phyloP scores from a whole-genome alignment of 108 stramenopile genomes.

The Pseudonitzschia pungens region DNA sequence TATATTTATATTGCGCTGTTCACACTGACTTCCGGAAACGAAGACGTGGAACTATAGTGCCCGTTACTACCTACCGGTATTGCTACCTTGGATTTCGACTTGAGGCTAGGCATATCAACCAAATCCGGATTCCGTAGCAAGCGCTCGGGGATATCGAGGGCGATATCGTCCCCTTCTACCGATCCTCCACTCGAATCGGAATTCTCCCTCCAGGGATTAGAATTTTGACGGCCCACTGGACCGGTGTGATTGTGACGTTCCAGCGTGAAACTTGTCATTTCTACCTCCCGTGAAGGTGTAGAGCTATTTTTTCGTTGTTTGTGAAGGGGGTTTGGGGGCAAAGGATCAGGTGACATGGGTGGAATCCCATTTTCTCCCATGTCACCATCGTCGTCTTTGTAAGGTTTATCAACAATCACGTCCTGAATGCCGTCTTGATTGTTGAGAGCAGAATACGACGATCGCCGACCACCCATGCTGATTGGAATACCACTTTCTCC shows the following conservation, averaged over 20 bases:
- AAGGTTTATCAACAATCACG: background rate
- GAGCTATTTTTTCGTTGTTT: background rate
- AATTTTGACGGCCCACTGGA: no score
- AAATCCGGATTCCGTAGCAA: conserved; percentile 54
- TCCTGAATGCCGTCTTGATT: background rate
- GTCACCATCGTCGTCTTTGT: conserved; percentile 4
- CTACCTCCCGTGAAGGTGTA: background rate
- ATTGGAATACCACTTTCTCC: conserved; percentile 50
- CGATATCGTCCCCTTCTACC: background rate
- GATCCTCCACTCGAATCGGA: background rate
- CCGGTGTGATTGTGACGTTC: conserved; percentile 43
- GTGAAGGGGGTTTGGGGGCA: background rate
- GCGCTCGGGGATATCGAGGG: conserved; percentile 25
- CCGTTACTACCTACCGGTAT: conserved; percentile 37
- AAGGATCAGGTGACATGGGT: background rate
- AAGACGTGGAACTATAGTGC: background rate
- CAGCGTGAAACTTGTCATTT: conserved; percentile 11
- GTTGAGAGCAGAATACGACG: conserved; percentile 2
- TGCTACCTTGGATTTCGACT: conserved; percentile 51
- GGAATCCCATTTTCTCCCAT: background rate
- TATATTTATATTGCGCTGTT: background rate
- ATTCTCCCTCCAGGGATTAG: conserved; percentile 7
- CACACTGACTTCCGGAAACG: conserved; percentile 10
- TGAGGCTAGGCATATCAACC: conserved; percentile 53
- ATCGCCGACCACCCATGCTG: conserved; percentile 47